These are phyloP conservation scores for Lactarius sp. DNA, from an alignment of 768 basidiomycete species.

Conservation along the genomic window DNA sequence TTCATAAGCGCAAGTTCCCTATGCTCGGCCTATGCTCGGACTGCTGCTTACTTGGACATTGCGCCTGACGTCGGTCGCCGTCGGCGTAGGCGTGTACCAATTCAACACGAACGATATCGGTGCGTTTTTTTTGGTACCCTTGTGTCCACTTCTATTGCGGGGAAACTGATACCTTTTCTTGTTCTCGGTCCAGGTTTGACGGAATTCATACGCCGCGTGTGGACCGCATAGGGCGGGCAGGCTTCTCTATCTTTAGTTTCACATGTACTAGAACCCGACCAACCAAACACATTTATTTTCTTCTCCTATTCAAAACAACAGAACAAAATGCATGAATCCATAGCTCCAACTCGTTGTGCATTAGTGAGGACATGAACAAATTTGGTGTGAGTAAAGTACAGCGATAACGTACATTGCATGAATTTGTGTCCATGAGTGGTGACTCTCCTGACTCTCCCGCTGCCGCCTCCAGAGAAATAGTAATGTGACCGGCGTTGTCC, in stretches of 20 bases:
- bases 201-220: constrained; percentile 76
- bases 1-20: constrained; percentile 94
- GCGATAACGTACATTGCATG: no score
- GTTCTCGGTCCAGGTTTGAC: constrained; percentile 57
- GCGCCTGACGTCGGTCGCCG: constrained; percentile 69
- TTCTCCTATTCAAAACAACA: neutral
- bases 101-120: constrained; percentile 99
- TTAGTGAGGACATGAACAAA: no score
- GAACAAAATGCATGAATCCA: neutral
- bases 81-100: constrained; percentile 88
- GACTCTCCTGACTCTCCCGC: no score
- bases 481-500: neutral
- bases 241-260: neutral
- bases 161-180: neutral
- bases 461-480: no score
- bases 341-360: neutral
- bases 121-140: constrained; percentile 37
- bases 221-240: constrained; percentile 54
- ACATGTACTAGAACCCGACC: constrained; percentile 7
- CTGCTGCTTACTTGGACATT: constrained; percentile 68
- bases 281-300: neutral
- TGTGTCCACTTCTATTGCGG: neutral
- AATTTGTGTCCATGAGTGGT: no score
- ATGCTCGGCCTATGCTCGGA: constrained; percentile 66
- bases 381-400: no score